phyloP scores from a whole-genome alignment of 495 filamentous ascomycete genomes.

The Daldinia concentrica region DNA sequence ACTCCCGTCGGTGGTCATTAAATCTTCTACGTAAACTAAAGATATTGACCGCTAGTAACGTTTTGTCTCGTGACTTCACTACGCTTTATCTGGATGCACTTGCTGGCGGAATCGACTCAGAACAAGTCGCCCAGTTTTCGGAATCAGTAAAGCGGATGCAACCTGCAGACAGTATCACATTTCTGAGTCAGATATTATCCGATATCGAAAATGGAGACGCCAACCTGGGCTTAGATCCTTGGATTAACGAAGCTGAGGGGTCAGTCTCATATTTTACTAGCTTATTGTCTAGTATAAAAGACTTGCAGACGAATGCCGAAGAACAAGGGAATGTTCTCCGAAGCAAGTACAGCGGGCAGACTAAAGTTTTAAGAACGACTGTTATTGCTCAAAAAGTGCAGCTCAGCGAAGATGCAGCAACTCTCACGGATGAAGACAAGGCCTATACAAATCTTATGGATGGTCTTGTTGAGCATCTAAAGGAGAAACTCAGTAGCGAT shows the following conservation, averaged over 20 bases:
- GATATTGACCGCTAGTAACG: slow-evolving; percentile 29
- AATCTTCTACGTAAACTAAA: slow-evolving; percentile 40
- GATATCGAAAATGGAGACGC: slow-evolving; percentile 52
- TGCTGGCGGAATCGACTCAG: slow-evolving; percentile 47
- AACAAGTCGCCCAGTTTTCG: slow-evolving; percentile 43
- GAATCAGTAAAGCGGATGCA: slow-evolving; percentile 54
- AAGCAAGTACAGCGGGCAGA: slow-evolving; percentile 77
- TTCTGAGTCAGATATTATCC: slow-evolving; percentile 46
- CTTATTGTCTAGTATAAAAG: slow-evolving; percentile 52
- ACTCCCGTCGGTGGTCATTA: slow-evolving; percentile 34
- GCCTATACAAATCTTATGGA: slow-evolving; percentile 80
- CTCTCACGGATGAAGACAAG: slow-evolving; percentile 75
- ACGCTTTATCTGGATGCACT: slow-evolving; percentile 54
- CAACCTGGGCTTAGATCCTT: slow-evolving; percentile 50
- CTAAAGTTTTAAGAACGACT: slow-evolving; percentile 79
- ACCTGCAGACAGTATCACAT: slow-evolving; percentile 51
- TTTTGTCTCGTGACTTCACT: slow-evolving; percentile 42
- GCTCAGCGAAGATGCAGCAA: slow-evolving; percentile 80
- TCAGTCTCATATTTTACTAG: slow-evolving; percentile 48
- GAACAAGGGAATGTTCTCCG: slow-evolving; percentile 63
- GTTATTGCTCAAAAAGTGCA: slow-evolving; percentile 88
- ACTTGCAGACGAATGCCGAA: slow-evolving; percentile 53
- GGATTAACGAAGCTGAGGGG: slow-evolving; percentile 47
- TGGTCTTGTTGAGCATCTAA: slow-evolving; percentile 64
- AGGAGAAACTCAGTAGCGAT: slow-evolving; percentile 64